Evolutionary conservation across 805 yeast genomes (phyloP), one percentile per base, ranked within the genome.

Genomic region (Phaffomyces opuntiae): DNA sequence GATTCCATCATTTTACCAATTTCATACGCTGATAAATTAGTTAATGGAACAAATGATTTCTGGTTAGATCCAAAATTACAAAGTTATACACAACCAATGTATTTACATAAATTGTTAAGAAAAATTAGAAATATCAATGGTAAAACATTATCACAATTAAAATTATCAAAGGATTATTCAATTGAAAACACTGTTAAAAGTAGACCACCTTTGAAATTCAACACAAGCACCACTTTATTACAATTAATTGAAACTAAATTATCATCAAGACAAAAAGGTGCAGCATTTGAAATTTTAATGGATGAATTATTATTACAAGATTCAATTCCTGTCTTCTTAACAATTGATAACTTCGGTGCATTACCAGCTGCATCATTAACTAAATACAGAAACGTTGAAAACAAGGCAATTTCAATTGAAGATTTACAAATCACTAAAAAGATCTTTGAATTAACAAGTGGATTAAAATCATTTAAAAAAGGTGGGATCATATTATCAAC

Each of bases 21-120:
- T 16, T 78, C 88, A 27, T 68, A 78, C 49, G 80, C 88, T 1
- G 75, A 72, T 35, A 64, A 68, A 29, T 69, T 87, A 21, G 68
- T 80, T n/a, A 79, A 85, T 53, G 97, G 96, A 44, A 68, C 85
- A 24, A 73, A 70, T 45, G 95, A 86, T 62, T 86, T 80, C 57
- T 70, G 75, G 49, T 75, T 63, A 51, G 83, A 81, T 62, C 63
- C 68, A 26, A 65, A 66, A 38, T 59, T 74, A 27, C 62, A 66
- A 21, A 53, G 69, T 37, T 84, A 80, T 62, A 83, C 78, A 42
- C 96, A 89, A 65, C 96, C 91, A 48, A 83, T 84, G 91, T 77
- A 71, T 58, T 66, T 84, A 42, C 78, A 79, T 57, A 72, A 74
- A 40, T 72, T 87, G 61, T 59, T 87, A 49, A 67, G 69, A 49